Evolutionary conservation across 2,329 filamentous ascomycete genomes (phyloP).

Genomic region (Botrytis cinerea): DNA sequence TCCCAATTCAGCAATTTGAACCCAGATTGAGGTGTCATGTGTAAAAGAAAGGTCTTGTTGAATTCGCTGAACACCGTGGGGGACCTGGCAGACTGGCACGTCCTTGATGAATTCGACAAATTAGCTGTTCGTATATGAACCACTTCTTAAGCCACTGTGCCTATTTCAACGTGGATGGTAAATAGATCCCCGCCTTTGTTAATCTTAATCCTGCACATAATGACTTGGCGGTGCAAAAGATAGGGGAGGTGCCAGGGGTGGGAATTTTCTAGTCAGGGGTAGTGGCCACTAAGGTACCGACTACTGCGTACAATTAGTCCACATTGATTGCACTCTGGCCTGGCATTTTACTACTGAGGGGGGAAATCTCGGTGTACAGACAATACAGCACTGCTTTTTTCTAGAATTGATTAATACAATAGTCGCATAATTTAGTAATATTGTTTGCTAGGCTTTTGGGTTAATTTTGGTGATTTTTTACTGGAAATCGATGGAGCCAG

Average conservation of each 20-base stretch:
- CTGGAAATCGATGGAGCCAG: not conserved
- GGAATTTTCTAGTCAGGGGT: slow-evolving; percentile 18
- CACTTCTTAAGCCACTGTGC: slow-evolving; percentile 6
- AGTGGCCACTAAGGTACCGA: not conserved
- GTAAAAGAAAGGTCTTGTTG: not conserved
- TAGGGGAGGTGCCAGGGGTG: not conserved
- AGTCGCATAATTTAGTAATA: slow-evolving; percentile 2
- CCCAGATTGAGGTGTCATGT: slow-evolving; percentile 8
- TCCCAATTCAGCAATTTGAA: not conserved
- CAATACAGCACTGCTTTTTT: not conserved
- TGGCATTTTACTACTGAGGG: not conserved
- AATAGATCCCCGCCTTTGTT: slow-evolving; percentile 1
- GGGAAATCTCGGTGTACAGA: not conserved
- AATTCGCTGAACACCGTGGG: not conserved
- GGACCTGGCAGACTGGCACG: slow-evolving; percentile 11
- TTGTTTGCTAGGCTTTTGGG: not conserved
- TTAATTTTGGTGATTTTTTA: not conserved
- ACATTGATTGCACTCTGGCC: not conserved
- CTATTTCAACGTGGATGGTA: not conserved
- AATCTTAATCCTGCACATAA: slow-evolving; percentile 19
- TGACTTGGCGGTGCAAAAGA: slow-evolving; percentile 12
- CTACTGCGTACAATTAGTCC: not conserved
- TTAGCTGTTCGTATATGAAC: slow-evolving; percentile 14
- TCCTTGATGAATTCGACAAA: slow-evolving; percentile 1
- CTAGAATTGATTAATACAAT: not conserved